phyloP scores from a whole-genome alignment of 1,284 basidiomycete species.

The Cystobasidium pallidum region DNA sequence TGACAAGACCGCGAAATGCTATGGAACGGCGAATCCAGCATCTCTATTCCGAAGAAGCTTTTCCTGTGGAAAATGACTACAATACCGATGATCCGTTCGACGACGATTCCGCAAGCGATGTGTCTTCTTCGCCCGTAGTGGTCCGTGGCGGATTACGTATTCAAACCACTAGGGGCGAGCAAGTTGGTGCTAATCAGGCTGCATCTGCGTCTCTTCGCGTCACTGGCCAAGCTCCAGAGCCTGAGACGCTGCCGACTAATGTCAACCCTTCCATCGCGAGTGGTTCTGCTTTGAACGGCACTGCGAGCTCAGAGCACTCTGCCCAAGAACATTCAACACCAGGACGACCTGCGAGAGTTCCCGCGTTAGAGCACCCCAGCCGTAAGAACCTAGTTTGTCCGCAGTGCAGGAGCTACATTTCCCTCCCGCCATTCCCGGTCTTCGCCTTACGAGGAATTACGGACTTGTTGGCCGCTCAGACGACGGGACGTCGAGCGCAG shows the following conservation, averaged over 20 bases:
- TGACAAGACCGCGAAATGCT: background rate
- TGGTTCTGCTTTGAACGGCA: background rate
- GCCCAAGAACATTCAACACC: background rate
- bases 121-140: conserved; percentile 9
- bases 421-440: conserved; percentile 45
- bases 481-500: conserved; percentile 9
- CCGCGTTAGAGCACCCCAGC: conserved; percentile 6
- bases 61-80: conserved; percentile 32
- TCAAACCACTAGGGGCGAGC: conserved; percentile 18
- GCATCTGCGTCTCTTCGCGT: background rate
- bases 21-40: background rate
- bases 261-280: too few relatives aligned
- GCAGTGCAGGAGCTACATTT: conserved; percentile 45
- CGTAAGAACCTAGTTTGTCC: conserved; percentile 48
- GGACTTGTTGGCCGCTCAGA: conserved; percentile 30
- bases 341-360: background rate
- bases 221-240: background rate
- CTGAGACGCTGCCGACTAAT: too few relatives aligned
- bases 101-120: background rate
- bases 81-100: conserved; percentile 15
- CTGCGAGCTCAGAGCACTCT: background rate
- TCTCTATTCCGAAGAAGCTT: background rate
- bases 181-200: background rate
- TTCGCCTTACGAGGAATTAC: conserved; percentile 46
- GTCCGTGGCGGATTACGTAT: background rate